Evolutionary conservation across 257 asterid species (phyloP), one percentile per base, ranked within the genome.

Genomic region (Ophiorrhiza pumila): DNA sequence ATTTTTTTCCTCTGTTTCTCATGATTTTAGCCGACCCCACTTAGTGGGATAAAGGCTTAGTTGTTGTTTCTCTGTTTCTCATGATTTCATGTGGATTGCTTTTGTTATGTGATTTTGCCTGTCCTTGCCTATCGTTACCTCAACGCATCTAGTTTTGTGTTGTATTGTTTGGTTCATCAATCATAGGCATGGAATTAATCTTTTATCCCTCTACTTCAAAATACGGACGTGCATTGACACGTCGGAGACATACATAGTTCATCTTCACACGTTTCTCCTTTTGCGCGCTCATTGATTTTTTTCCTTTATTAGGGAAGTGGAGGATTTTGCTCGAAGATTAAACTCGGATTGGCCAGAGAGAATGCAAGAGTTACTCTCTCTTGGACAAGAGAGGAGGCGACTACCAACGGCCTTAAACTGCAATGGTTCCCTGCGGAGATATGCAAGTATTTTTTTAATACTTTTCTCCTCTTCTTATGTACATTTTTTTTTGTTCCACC

Each of bases 271-370:
- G 43, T 43, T 32, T 31, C 50, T 13, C 52, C 9, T 46, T 25
- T 64, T 43, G 20, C 31, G 13, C 47, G 42, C 61, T 62, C 47
- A 39, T 67, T 37, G 46, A 25, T 42, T 68, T 45, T 63, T 74
- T 62, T 68, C 37, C 35, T 47, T 62, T 12, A 65, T 47, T 35
- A 95, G 99, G 92, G 99, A 95, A 86, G 99, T 95, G 69, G 99
- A 88, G 78, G 99, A 92, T 82, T 95, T 95, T 65, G 99, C 98
- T 32, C 85, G 99, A 82, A 87, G 96, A 84, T 80, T 95, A 76
- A 92, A 89, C 78, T 87, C 98, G n/a, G 91, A 85, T 78, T 93
- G 98, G 98, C 96, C 96, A 4, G 94, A 89, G 78, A 87, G 93
- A 83, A 83, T 90, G 90, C 95, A 91, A 77, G 96, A 89, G 84